Conservation (phyloP, 495 filamentous ascomycete genomes). For the Baudoinia panamericana region DNA sequence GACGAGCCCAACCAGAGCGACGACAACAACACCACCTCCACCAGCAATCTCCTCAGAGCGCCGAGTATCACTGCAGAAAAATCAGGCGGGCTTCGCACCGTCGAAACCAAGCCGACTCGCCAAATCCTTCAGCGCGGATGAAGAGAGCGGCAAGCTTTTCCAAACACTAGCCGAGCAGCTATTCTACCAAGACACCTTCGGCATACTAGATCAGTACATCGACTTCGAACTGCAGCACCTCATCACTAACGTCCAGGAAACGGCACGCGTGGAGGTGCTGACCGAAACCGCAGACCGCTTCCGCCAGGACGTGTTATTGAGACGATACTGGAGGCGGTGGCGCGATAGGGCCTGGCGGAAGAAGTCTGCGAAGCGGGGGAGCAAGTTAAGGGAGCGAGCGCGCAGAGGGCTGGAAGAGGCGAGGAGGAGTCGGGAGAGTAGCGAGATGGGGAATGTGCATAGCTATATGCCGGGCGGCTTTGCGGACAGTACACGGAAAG, state of each 20-base stretch:
- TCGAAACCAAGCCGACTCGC: conserved; percentile 16
- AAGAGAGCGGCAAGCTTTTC: conserved; percentile 3
- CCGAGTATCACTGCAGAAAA: conserved; percentile 2
- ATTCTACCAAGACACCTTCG: conserved; percentile 6
- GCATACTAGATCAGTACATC: conserved; percentile 21
- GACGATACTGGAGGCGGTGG: conserved; percentile 19
- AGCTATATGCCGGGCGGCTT: no score
- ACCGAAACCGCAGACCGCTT: conserved; percentile 15
- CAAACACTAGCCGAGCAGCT: conserved; percentile 14
- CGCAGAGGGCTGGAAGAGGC: conserved; percentile 10
- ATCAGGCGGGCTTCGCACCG: conserved; percentile 7
- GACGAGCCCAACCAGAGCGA: no score
- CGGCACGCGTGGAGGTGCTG: conserved; percentile 6
- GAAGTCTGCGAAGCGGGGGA: conserved; percentile 9
- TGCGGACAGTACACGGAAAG: no score
- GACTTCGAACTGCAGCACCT: conserved; percentile 10
- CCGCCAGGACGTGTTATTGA: conserved; percentile 1
- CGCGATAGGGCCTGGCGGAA: conserved; percentile 14
- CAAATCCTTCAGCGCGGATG: conserved; percentile 11
- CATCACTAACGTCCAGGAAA: conserved; percentile 7
- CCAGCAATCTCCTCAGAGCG: neutral
- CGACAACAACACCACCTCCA: neutral
- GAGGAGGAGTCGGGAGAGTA: neutral
- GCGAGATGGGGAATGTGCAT: no score
- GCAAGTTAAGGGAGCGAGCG: conserved; percentile 12